phyloP scores from a whole-genome alignment of 2,329 filamentous ascomycete species.

The Bertia moriformis region DNA sequence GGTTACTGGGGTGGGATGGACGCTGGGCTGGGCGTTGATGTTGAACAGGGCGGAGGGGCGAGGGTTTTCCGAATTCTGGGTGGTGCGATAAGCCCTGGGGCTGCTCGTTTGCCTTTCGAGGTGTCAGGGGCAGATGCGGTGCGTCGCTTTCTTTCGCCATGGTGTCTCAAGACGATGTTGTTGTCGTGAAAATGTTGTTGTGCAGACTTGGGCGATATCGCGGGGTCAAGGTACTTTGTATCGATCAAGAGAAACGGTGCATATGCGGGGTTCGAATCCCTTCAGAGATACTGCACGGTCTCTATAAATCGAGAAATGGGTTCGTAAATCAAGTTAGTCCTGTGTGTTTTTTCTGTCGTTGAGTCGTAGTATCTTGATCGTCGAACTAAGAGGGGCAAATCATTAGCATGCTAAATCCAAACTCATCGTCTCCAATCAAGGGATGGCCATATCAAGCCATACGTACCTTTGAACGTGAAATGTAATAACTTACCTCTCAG shows the following conservation, averaged over 20 bases:
- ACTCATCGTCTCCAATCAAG: too few species aligned
- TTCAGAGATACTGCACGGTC: too few species aligned
- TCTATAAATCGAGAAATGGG: too few species aligned
- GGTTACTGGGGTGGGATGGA: slow-evolving; percentile 22
- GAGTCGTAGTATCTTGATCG: too few species aligned
- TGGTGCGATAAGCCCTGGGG: slow-evolving; percentile 14
- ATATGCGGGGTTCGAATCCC: neutral
- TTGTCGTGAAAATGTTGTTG: too few species aligned
- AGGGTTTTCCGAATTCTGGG: slow-evolving; percentile 42
- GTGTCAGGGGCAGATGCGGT: slow-evolving; percentile 16
- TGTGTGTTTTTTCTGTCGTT: too few species aligned
- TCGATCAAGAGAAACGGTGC: neutral
- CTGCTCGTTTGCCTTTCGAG: slow-evolving; percentile 18
- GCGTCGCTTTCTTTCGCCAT: slow-evolving; percentile 37
- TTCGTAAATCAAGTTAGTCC: too few species aligned
- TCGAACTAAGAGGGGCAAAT: too few species aligned
- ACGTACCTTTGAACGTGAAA: neutral
- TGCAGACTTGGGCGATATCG: slow-evolving; percentile 1
- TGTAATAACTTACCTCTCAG: neutral
- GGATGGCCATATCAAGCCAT: neutral
- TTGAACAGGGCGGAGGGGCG: slow-evolving; percentile 33
- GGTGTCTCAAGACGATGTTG: too few species aligned
- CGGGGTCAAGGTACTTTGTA: neutral
- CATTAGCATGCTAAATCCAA: too few species aligned
- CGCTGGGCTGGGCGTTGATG: slow-evolving; percentile 25